Conservation (phyloP, 208 protist genomes). For the Giardia duodenalis region DNA sequence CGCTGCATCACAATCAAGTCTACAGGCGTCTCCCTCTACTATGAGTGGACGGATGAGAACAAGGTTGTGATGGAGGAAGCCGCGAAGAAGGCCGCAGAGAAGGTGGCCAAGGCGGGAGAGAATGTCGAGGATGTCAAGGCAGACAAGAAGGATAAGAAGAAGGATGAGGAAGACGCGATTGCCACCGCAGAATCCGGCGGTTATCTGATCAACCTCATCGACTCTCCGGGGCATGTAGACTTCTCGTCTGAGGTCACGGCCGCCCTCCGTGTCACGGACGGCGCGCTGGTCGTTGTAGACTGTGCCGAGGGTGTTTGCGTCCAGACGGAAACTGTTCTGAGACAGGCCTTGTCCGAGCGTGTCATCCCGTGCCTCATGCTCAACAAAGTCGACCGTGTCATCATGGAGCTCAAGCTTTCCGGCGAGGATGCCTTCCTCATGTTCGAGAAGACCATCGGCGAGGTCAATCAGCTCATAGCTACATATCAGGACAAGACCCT, state of each 20-base stretch:
- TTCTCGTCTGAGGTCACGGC: conserved; percentile 96
- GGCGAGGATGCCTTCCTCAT: conserved; percentile 60
- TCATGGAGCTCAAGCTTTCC: conserved; percentile 75
- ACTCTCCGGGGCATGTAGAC: conserved; percentile 92
- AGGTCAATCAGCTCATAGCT: conserved; percentile 81
- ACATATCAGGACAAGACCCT: conserved; percentile 82
- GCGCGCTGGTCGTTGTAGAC: conserved; percentile 94
- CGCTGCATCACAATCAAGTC: conserved; percentile 98
- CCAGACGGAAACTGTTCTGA: conserved; percentile 95
- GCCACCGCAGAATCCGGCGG: neutral
- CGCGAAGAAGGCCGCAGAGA: neutral
- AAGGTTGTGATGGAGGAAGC: conserved; percentile 10
- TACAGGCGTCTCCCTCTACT: conserved; percentile 90
- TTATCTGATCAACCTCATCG: conserved; percentile 91
- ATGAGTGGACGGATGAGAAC: conserved; percentile 56
- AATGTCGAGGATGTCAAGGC: conserved; percentile 5
- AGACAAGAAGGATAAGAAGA: conserved; percentile 22
- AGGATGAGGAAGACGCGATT: neutral
- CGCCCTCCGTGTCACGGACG: conserved; percentile 95
- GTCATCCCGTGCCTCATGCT: conserved; percentile 93
- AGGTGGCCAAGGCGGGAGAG: no score
- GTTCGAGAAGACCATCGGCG: conserved; percentile 70
- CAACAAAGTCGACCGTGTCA: conserved; percentile 92
- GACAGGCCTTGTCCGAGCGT: conserved; percentile 82
- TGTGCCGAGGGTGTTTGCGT: conserved; percentile 95